A percentile compares a stretch with the other conserved stretches of the same genome.
These are phyloP conservation scores for Arthrobotrys entomopaga DNA, from an alignment of 2,329 filamentous ascomycete genomes.

Conservation along the genomic window DNA sequence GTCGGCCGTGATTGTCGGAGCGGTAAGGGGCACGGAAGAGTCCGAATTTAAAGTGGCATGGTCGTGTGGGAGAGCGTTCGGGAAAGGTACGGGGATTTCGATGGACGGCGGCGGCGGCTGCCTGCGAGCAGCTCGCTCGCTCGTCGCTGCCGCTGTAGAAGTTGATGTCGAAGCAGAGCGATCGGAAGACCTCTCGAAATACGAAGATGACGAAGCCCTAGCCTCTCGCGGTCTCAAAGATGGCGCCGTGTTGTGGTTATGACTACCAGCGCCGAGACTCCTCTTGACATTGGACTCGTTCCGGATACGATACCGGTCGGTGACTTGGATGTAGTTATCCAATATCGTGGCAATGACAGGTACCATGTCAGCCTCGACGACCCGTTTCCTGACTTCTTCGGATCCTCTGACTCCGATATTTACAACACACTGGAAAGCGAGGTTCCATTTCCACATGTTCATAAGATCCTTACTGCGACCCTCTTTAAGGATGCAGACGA, in stretches of 20 bases:
- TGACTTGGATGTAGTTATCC: conserved; percentile 96
- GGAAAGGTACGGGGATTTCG: conserved; percentile 74
- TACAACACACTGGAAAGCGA: conserved; percentile 98
- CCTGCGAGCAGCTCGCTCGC: conserved; percentile 69
- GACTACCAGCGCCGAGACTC: conserved; percentile 62
- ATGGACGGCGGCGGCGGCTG: conserved; percentile 86
- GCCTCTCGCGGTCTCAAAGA: conserved; percentile 62
- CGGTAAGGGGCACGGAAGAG: conserved; percentile 53
- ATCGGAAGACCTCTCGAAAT: conserved; percentile 62
- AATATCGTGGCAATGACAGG: conserved; percentile 98
- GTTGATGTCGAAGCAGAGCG: conserved; percentile 66
- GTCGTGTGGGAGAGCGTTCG: conserved; percentile 64
- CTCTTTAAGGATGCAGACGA: conserved; percentile 98
- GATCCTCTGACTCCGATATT: conserved; percentile 98
- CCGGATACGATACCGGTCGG: conserved; percentile 89
- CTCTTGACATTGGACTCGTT: conserved; percentile 81
- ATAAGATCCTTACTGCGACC: conserved; percentile 97
- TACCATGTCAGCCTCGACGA: conserved; percentile 99
- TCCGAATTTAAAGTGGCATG: conserved; percentile 59
- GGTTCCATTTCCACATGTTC: conserved; percentile 99
- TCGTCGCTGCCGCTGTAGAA: conserved; percentile 63
- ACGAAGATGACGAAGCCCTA: conserved; percentile 60
- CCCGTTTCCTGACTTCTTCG: conserved; percentile 89
- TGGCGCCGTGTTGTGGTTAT: conserved; percentile 60
- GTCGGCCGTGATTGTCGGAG: conserved; percentile 42